Evolutionary conservation across 768 basidiomycete genomes (phyloP).

Genomic region (Leccinum rimulosum): DNA sequence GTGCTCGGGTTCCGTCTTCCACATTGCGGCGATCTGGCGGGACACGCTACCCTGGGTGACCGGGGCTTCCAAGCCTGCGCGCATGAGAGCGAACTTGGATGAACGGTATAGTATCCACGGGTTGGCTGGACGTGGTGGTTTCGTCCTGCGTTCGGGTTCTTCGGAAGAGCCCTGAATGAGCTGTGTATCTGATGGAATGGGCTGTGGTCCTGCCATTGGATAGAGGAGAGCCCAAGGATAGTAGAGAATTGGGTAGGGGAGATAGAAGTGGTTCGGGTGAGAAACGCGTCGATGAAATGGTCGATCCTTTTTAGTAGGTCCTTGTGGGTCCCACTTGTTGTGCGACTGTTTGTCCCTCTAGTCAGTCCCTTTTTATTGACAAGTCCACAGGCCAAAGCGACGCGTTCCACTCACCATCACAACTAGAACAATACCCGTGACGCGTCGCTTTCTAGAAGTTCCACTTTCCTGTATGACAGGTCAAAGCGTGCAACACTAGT

Average conservation of each 20-base stretch:
- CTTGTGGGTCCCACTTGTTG: constrained; percentile 35
- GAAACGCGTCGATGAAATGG: constrained; percentile 28
- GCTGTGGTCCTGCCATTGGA: constrained; percentile 19
- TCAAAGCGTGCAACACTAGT: constrained; percentile 16
- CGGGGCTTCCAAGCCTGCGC: constrained; percentile 29
- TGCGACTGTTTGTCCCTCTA: constrained; percentile 27
- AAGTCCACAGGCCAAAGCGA: constrained; percentile 11
- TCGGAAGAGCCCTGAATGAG: background rate
- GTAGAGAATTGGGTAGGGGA: constrained; percentile 5
- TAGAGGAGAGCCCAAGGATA: constrained; percentile 11
- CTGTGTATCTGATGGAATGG: background rate
- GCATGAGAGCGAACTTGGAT: constrained; percentile 39
- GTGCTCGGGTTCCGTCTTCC: constrained; percentile 52
- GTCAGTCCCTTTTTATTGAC: constrained; percentile 7
- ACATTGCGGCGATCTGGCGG: constrained; percentile 57
- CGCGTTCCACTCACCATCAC: constrained; percentile 18
- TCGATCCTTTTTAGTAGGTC: constrained; percentile 33
- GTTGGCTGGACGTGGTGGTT: constrained; percentile 69
- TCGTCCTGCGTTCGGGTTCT: constrained; percentile 17
- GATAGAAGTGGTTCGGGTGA: constrained; percentile 19
- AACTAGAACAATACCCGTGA: background rate
- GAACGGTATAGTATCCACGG: constrained; percentile 83
- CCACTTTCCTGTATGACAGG: background rate
- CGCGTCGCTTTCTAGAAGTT: background rate
- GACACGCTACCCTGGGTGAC: constrained; percentile 63